Evolutionary conservation across 1,284 basidiomycete species (phyloP), one percentile per base, ranked within the genome.

Genomic region (Waitea zeae): DNA sequence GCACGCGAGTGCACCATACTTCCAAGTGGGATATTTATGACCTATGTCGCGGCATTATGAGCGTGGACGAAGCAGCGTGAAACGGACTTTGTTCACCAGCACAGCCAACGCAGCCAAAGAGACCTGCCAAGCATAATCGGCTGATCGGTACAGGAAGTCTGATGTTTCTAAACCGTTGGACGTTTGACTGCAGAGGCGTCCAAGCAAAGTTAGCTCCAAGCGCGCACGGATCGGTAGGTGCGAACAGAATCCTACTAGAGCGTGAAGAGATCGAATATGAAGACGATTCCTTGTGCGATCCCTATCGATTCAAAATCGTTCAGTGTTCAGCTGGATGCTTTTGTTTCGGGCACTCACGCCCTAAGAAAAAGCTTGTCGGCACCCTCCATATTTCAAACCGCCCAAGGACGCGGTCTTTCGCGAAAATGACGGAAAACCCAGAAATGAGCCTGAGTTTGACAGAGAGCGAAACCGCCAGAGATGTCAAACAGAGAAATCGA

Each of bases 101-200:
- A 84, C 74, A 3, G 56, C 57, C 11, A 54, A 51, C 20, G 61
- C 55, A 13, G 74, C 68, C 27, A 75, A 51, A 37, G 70, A 46
- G n/a, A 79, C 58, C 42, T 83, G 82, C 68, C 72, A 83, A 17
- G 74, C 75, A 35, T 74, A 67, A 51, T 86, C 81, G 2, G 77
- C 64, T 1, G 79, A 77, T 35, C 66, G 64, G 12, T 59, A 50
- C 1, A 50, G 41, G 46, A 70, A 87, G 31, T 70, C 60, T n/a
- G 59, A 57, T 13, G 60, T 54, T 51, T 88, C 83, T 4, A 88
- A 57, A 27, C 68, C 59, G 40, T 70, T 58, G 11, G 70, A 61
- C 36, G 69, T 72, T 38, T 70, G 75, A 47, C 81, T 84, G 40
- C 6, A 14, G 15, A 9, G 11, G 14, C 29, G n/a, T 11, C 4